These are phyloP conservation scores for Syzygium syzygioides DNA, from an alignment of 441 rosid species.

Conservation along the genomic window DNA sequence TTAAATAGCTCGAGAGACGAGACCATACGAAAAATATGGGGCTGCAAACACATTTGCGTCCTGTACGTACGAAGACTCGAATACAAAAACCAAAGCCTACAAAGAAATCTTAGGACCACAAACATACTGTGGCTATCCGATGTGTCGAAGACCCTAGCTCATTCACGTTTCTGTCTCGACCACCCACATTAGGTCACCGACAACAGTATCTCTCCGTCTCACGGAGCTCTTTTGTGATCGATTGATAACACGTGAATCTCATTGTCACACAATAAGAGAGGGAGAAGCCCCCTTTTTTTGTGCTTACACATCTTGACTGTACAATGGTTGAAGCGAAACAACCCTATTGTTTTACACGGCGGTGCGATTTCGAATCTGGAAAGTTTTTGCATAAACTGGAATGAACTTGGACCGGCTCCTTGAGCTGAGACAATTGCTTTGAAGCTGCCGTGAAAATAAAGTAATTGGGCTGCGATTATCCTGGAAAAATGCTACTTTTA, in stretches of 20 bases:
- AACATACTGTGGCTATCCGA: no score
- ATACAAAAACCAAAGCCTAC: no score
- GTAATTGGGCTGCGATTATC: neutral
- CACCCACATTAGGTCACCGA: neutral
- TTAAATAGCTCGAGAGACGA: neutral
- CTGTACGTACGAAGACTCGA: no score
- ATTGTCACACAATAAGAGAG: neutral
- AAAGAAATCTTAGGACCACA: no score
- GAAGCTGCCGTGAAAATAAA: neutral
- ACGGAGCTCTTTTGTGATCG: neutral
- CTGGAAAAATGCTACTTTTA: no score
- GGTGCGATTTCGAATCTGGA: neutral
- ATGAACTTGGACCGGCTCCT: neutral
- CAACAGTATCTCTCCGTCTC: neutral
- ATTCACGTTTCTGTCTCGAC: neutral
- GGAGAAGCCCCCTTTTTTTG: neutral
- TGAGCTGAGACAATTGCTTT: neutral
- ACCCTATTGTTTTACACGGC: neutral
- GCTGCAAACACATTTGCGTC: neutral
- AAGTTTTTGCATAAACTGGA: neutral
- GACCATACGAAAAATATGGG: neutral
- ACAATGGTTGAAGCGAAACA: neutral
- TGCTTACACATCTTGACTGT: neutral
- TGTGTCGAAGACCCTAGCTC: no score
- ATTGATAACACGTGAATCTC: neutral